Evolutionary conservation across 768 basidiomycete genomes (phyloP).

Genomic region (Galerina marginata): DNA sequence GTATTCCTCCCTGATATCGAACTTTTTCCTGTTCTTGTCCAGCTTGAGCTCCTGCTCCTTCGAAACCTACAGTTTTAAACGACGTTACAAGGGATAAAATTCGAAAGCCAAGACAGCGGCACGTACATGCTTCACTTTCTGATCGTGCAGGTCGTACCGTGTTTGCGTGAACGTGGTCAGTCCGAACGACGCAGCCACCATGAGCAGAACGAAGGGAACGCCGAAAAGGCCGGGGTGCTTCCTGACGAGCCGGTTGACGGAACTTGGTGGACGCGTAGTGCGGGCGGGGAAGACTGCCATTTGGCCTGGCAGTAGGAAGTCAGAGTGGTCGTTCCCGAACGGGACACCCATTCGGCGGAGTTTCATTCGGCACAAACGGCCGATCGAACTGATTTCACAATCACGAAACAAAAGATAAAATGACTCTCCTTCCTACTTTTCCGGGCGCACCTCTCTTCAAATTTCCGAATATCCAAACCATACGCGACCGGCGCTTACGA

Average conservation of each 20-base stretch:
- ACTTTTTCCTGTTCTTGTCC: conserved; percentile 72
- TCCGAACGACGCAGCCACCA: conserved; percentile 88
- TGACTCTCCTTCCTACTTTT: conserved; percentile 16
- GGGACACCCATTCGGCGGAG: conserved; percentile 6
- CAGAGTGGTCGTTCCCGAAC: not conserved
- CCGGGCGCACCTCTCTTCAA: conserved; percentile 7
- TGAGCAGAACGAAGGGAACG: conserved; percentile 82
- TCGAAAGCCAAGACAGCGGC: not conserved
- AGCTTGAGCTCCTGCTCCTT: conserved; percentile 82
- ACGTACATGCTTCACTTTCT: conserved; percentile 72
- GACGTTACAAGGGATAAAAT: not conserved
- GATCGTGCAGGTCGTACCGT: conserved; percentile 86
- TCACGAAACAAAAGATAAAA: conserved; percentile 21
- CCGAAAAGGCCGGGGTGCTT: conserved; percentile 81
- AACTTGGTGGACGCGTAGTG: conserved; percentile 54
- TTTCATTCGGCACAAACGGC: conserved; percentile 24
- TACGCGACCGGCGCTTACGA: not conserved
- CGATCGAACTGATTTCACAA: conserved; percentile 24
- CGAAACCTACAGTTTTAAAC: conserved; percentile 48
- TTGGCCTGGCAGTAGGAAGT: not conserved
- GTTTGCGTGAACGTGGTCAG: conserved; percentile 86
- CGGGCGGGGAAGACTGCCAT: conserved; percentile 19
- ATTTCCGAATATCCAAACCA: not conserved
- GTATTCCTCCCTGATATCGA: conserved; percentile 96
- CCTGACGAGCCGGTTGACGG: conserved; percentile 50